Base-by-base conservation (phyloP, 2,329 filamentous ascomycete species). In the Fusarium gaditjirri region DNA sequence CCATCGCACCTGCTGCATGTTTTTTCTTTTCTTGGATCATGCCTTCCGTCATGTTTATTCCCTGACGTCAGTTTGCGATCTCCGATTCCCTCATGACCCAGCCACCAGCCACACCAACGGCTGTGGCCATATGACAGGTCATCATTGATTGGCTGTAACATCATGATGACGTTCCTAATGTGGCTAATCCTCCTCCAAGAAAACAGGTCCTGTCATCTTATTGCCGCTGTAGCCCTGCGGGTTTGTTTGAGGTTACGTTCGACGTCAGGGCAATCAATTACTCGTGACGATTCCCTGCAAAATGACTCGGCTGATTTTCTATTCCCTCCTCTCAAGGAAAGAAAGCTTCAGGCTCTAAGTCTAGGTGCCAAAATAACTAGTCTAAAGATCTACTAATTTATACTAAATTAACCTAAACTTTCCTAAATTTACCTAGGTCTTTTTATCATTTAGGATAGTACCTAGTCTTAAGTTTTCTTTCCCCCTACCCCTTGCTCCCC, bases 11-110 rank as follows among this genome's bases (percentile, higher is more conserved):
- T 68, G 53, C 23, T 64, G 47, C 54, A 65, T 52, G 54, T 33
- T 65, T 41, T 14, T 59, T 57, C 54, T 10, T 21, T 53, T 49
- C 19, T 56, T 66, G 46, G 44, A 49, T 59, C 61, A 44, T 47
- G 35, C 70, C 54, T 72, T 44, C 35, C 65, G 58, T 62, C 61
- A 72, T 70, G 52, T 46, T 58, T 58, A 44, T 36, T 57, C 36
- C 65, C 70, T 71, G 70, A 73, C 70, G 70, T 73, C 70, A 73
- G 61, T 62, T 60, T 57, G 50, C 57, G 38, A 64, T 71, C 57
- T 64, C 54, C 42, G 49, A 50, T 66, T 61, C 47, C 56, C 70
- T 56, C 70, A 72, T 72, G 70, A 72, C 65, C 65, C 55, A 68
- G 46, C 57, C 50, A 54, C 55, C 52, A 70, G 70, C 70, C 70